Base-by-base conservation (phyloP, 2,329 filamentous ascomycete species). In the Pseudopithomyces chartarum region DNA sequence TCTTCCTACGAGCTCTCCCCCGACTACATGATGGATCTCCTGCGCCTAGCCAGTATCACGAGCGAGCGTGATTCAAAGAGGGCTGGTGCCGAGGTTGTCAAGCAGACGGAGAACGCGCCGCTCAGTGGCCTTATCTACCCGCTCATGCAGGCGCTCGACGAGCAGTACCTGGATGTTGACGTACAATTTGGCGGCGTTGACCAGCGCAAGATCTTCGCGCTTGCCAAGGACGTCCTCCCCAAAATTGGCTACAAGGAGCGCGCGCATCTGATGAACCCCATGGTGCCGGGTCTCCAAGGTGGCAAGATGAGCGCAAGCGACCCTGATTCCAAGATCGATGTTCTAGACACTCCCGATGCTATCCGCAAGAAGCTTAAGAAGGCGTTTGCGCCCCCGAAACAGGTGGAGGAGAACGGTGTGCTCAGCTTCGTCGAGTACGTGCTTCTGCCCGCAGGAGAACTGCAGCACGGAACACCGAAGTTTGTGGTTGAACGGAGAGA, bases 41-140 rank as follows among this genome's bases (percentile, higher is more conserved):
- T 93, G 79, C 87, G 90, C 71, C 75, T 98, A 62, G 85, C 84
- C 44, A 85, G 85, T 3, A 77, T 91, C 52, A 85, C 90, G 5
- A 88, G 88, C 13, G 87, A 92, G 77, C 87, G 93, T 71, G 88
- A 95, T 70, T 91, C 92, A 15, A 91, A 92, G 78, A 95, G 92
- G 78, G 93, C 94, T 0, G 94, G 94, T 38, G 90, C 92, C 1
- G 95, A 98, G 77, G 87, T 98, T 7, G 94, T 99, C 63, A 98
- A 98, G 83, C 92, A 98, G 80, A 87, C 89, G 3, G 85, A 86
- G 55, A 92, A 94, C 69, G 85, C 89, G 10, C 85, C 89, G 2
- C 74, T 96, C 53, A 87, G 84, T 55, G 91, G 90, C 1, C 82
- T 94, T 12, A 84, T 94, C 59, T 96, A 96, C 81, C 91, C 91